Evolutionary conservation across 2,329 filamentous ascomycete species (phyloP).

Genomic region (Fusarium udum): DNA sequence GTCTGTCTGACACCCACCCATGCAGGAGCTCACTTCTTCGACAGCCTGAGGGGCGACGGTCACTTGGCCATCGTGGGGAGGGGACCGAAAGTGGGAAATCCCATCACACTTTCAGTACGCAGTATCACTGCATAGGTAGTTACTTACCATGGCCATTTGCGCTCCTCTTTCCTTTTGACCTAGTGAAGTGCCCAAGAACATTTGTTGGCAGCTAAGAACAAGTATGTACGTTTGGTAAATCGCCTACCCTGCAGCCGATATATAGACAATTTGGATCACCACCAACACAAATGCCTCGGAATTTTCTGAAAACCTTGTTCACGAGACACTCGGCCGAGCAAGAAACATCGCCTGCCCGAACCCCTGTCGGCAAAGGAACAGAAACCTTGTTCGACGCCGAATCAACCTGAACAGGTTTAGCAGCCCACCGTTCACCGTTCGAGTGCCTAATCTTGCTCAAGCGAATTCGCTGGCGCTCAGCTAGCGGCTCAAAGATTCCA

Average conservation of each 20-base stretch:
- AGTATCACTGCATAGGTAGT: background rate
- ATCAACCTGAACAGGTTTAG: slow-evolving; percentile 12
- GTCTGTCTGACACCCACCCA: background rate
- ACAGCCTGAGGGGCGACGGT: background rate
- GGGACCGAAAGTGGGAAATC: background rate
- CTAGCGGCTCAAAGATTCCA: slow-evolving; percentile 10
- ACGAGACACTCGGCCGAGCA: slow-evolving; percentile 16
- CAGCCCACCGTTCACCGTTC: slow-evolving; percentile 3
- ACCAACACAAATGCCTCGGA: background rate
- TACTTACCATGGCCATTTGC: background rate
- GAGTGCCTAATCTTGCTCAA: slow-evolving; percentile 10
- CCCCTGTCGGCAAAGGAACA: background rate
- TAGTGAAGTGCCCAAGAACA: background rate
- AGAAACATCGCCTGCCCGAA: background rate
- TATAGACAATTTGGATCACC: background rate
- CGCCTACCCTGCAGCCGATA: background rate
- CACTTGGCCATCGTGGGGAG: background rate
- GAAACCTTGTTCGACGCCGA: background rate
- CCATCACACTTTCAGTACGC: background rate
- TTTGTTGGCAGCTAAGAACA: background rate
- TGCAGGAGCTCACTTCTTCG: background rate
- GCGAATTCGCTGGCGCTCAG: background rate
- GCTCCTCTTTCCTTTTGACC: background rate
- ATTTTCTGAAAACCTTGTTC: background rate
- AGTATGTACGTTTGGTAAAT: background rate